phyloP scores from a whole-genome alignment of 371 early-diverging fungal genomes.

The Rhizoclosmatium hyalinum region DNA sequence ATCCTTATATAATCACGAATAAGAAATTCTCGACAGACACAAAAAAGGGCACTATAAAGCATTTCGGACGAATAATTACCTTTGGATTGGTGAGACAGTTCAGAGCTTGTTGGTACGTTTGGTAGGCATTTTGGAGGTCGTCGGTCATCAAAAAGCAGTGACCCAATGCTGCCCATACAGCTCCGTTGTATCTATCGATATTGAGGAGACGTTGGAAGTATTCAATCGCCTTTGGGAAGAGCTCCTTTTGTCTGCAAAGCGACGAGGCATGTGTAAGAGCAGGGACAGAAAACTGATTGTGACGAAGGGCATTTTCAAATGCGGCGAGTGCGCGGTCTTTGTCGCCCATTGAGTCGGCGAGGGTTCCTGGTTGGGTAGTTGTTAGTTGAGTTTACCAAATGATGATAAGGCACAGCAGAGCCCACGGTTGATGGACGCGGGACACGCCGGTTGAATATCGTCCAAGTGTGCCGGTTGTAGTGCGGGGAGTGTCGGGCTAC shows the following conservation, averaged over 20 bases:
- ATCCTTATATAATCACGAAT: slow-evolving; percentile 60
- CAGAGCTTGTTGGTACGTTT: slow-evolving; percentile 93
- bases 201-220: slow-evolving; percentile 84
- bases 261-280: slow-evolving; percentile 78
- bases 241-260: slow-evolving; percentile 73
- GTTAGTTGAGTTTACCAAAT: background rate
- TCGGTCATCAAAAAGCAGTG: slow-evolving; percentile 95
- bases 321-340: slow-evolving; percentile 80
- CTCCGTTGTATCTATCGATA: slow-evolving; percentile 84
- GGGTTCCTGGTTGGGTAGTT: slow-evolving; percentile 51
- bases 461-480: background rate
- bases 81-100: slow-evolving; percentile 86
- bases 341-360: slow-evolving; percentile 72
- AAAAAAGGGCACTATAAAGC: background rate
- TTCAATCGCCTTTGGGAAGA: slow-evolving; percentile 78
- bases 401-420: background rate
- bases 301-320: slow-evolving; percentile 85
- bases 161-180: slow-evolving; percentile 91
- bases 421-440: background rate
- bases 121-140: slow-evolving; percentile 90
- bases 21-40: background rate
- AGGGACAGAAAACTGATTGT: slow-evolving; percentile 84
- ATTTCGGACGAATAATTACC: slow-evolving; percentile 45
- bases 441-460: background rate
- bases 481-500: background rate